A percentile compares a stretch with the other conserved stretches of the same genome.
Evolutionary conservation across 1,139 yeast species (phyloP).

Genomic region (Yamadazyma trypodendri): DNA sequence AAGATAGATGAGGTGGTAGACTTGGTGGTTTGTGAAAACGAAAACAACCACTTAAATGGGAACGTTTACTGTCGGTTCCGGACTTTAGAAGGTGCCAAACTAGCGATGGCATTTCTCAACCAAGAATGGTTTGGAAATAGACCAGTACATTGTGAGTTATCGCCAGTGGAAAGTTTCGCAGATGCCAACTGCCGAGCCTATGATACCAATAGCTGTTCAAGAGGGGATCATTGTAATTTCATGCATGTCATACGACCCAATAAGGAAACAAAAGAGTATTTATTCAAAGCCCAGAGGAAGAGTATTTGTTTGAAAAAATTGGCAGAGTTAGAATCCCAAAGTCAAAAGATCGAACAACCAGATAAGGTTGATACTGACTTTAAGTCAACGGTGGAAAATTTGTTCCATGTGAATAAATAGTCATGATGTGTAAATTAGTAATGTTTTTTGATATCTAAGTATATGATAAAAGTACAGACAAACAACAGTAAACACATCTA

Average conservation of each 20-base stretch:
- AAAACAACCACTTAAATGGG: slow-evolving; percentile 76
- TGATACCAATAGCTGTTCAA: slow-evolving; percentile 59
- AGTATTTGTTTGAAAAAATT: slow-evolving; percentile 15
- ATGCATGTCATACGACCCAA: slow-evolving; percentile 74
- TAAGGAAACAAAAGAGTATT: slow-evolving; percentile 33
- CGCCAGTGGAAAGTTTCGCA: slow-evolving; percentile 69
- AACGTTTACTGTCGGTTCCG: slow-evolving; percentile 73
- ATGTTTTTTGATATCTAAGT: background rate
- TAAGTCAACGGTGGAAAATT: slow-evolving; percentile 14
- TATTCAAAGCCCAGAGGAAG: slow-evolving; percentile 42
- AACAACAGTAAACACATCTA: background rate
- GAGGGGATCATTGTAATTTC: slow-evolving; percentile 85
- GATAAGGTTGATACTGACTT: slow-evolving; percentile 7
- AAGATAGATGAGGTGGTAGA: slow-evolving; percentile 62
- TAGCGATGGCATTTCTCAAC: slow-evolving; percentile 62
- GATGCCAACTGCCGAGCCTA: slow-evolving; percentile 78
- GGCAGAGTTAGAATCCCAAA: slow-evolving; percentile 3
- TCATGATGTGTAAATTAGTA: background rate
- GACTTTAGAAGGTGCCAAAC: slow-evolving; percentile 55
- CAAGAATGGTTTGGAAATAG: slow-evolving; percentile 78
- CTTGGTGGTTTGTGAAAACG: slow-evolving; percentile 79
- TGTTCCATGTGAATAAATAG: slow-evolving; percentile 9
- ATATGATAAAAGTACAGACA: background rate
- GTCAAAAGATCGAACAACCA: background rate
- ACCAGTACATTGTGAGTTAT: slow-evolving; percentile 79